A percentile compares a stretch with the other conserved stretches of the same genome.
Evolutionary conservation across 2,329 filamentous ascomycete genomes (phyloP).

Genomic region (Fusarium gaditjirri): DNA sequence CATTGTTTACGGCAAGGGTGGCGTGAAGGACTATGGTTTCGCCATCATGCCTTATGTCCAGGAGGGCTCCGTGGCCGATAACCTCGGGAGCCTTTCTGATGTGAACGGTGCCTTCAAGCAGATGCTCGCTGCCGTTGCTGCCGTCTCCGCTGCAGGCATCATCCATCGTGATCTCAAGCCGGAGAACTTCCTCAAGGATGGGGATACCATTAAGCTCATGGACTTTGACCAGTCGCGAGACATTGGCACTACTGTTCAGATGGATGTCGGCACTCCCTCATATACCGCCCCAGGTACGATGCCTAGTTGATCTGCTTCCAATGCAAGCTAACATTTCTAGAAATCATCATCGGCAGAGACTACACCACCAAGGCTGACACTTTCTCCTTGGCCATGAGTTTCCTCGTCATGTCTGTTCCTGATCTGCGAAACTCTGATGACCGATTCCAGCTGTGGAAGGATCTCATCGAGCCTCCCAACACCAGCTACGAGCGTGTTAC

Average conservation of each 20-base stretch:
- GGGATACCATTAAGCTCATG: conserved; percentile 19
- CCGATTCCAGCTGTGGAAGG: conserved; percentile 21
- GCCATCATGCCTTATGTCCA: conserved; percentile 11
- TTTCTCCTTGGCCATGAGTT: conserved; percentile 8
- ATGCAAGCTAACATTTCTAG: background rate
- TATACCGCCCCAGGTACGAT: conserved; percentile 13
- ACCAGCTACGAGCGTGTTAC: background rate
- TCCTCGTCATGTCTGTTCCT: conserved; percentile 10
- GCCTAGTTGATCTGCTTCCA: rapidly evolving
- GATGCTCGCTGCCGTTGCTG: conserved; percentile 17
- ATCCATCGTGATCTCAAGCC: conserved; percentile 22
- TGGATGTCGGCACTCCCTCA: conserved; percentile 11
- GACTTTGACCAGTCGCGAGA: conserved; percentile 22
- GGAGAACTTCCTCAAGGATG: conserved; percentile 25
- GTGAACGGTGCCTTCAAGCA: conserved; percentile 14
- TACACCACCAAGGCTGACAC: conserved; percentile 13
- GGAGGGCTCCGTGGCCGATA: conserved; percentile 10
- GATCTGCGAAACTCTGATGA: background rate
- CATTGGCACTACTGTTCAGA: background rate
- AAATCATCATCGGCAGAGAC: conserved; percentile 3
- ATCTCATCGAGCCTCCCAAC: conserved; percentile 7
- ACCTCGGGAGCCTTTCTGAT: conserved; percentile 2
- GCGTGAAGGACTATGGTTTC: background rate
- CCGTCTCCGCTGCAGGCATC: conserved; percentile 9
- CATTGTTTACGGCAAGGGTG: background rate